Evolutionary conservation across 2,329 filamentous ascomycete species (phyloP).

Genomic region (Aspergillus caelatus): DNA sequence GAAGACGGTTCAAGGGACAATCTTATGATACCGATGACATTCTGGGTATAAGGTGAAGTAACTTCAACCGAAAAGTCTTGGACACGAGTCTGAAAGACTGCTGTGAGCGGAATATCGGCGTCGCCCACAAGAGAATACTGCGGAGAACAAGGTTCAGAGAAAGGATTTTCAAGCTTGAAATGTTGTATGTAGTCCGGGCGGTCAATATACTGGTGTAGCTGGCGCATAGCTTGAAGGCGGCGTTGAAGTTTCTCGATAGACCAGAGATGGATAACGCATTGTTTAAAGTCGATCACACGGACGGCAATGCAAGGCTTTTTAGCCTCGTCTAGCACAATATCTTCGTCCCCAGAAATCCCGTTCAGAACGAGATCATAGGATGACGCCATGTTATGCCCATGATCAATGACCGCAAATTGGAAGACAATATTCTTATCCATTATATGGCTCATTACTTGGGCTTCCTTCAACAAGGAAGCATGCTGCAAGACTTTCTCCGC

Average conservation of each 20-base stretch:
- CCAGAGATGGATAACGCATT: conserved; percentile 87
- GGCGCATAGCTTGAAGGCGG: conserved; percentile 87
- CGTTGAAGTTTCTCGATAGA: conserved; percentile 89
- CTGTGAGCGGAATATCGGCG: conserved; percentile 85
- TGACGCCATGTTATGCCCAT: conserved; percentile 84
- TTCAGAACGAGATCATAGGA: conserved; percentile 97
- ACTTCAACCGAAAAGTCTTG: conserved; percentile 94
- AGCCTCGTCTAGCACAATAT: conserved; percentile 76
- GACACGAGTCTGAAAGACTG: conserved; percentile 91
- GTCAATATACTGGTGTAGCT: conserved; percentile 95
- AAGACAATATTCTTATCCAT: conserved; percentile 92
- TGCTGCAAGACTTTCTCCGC: conserved; percentile 88
- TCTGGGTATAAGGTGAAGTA: conserved; percentile 86
- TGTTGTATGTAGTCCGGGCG: conserved; percentile 94
- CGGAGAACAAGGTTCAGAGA: conserved; percentile 86
- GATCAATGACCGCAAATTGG: conserved; percentile 89
- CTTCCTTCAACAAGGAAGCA: conserved; percentile 86
- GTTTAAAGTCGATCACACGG: conserved; percentile 86
- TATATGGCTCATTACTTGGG: conserved; percentile 96
- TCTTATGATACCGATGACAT: conserved; percentile 86
- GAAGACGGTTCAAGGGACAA: conserved; percentile 91
- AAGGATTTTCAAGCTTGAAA: conserved; percentile 89
- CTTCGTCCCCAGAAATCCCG: conserved; percentile 83
- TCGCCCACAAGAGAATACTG: conserved; percentile 92
- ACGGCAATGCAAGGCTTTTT: conserved; percentile 89